Evolutionary conservation across 2,329 filamentous ascomycete species (phyloP).

Genomic region (Aspergillus jensenii): DNA sequence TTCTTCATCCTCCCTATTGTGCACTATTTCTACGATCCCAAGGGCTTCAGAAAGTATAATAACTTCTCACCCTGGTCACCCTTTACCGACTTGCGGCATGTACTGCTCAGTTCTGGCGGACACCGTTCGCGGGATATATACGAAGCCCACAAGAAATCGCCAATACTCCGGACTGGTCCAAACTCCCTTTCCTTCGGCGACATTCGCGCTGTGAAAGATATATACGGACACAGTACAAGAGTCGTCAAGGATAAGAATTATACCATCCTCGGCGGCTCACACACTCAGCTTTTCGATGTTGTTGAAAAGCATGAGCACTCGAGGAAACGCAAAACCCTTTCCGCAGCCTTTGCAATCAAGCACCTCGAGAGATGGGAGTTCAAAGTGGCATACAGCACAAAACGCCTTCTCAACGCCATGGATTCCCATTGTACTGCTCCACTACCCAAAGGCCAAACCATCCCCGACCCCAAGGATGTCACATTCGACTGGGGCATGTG

Average conservation of each 20-base stretch:
- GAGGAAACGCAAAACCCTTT: constrained; percentile 52
- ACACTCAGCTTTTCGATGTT: constrained; percentile 54
- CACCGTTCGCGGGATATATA: constrained; percentile 45
- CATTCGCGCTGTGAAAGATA: constrained; percentile 48
- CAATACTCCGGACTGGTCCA: constrained; percentile 48
- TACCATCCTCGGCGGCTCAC: constrained; percentile 44
- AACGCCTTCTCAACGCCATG: constrained; percentile 44
- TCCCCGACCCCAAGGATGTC: constrained; percentile 19
- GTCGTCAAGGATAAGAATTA: constrained; percentile 54
- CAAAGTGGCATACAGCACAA: constrained; percentile 54
- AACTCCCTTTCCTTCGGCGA: constrained; percentile 46
- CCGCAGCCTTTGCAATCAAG: constrained; percentile 53
- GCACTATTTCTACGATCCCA: background rate
- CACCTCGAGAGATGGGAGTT: constrained; percentile 57
- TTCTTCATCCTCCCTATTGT: no score
- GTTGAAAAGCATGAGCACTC: constrained; percentile 53
- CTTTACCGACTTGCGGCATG: constrained; percentile 48
- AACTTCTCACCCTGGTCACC: constrained; percentile 45
- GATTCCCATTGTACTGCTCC: constrained; percentile 40
- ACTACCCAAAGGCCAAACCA: constrained; percentile 15
- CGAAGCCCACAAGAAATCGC: constrained; percentile 48
- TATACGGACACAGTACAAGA: constrained; percentile 53
- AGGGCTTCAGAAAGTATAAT: constrained; percentile 49
- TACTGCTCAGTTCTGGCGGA: constrained; percentile 45
- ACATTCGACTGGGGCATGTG: constrained; percentile 53